Base-by-base conservation (phyloP, 371 early-diverging fungal species). In the Syncephalastrum monosporum region DNA sequence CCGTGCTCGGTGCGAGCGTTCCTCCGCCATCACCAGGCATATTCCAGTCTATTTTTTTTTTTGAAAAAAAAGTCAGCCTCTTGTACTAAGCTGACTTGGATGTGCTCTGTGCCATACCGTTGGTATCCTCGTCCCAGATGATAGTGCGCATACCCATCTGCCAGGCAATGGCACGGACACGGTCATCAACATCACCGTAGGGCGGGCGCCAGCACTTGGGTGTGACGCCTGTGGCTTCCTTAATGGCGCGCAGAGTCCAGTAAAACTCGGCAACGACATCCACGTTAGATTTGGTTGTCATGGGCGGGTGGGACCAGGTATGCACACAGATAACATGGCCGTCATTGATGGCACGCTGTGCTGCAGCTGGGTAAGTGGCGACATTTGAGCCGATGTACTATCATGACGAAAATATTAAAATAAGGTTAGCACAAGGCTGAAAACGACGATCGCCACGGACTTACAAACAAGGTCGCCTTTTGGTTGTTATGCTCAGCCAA, bases 261-360 rank as follows among this genome's bases (percentile, higher is more conserved):
- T 82, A 73, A 25, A 85, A 61, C 56, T 87, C 82, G 42, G 85
- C 81, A 48, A 84, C 77, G 27, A 85, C 69, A 47, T 79, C 62
- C 5, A 72, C 78, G 47, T 79, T 82, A 25, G 79, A 63, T 50
- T 73, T 68, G 29, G 77, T 63, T 21, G 85, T 82, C 75, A 85
- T 74, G 16, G 60, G 62, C 43, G 79, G 81, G 55, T 88, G 88
- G 25, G 81, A 75, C 84, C 84, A 84, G 10, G 84, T 82, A 52
- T 84, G 84, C 29, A 73, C 59, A 33, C 79, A 77, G 47, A 84
- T 65, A 27, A 64, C 65, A 43, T 81, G 78, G 19, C 82, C 77
- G 59, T 75, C 71, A 24, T 69, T 68, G n/a, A 79, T 53, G 27
- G 79, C 79, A 55, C 79, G 71, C 47, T 65, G 65, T 17, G 74